phyloP scores from a whole-genome alignment of 176 grass and related monocot species.

The Puccinellia tenuiflora region DNA sequence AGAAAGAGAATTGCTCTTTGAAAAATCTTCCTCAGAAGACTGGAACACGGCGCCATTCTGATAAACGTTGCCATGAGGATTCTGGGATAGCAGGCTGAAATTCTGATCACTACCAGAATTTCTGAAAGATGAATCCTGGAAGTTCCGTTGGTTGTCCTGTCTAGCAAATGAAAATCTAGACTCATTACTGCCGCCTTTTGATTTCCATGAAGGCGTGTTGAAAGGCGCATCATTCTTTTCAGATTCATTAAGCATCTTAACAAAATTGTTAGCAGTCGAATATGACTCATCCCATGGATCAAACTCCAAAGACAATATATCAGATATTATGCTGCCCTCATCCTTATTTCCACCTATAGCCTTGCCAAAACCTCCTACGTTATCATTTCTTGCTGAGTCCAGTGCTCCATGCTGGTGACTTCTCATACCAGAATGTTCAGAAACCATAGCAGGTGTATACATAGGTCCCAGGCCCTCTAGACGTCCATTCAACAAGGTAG shows the following conservation, averaged over 20 bases:
- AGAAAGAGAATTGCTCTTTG: slow-evolving; percentile 18
- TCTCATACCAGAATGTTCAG: slow-evolving; percentile 31
- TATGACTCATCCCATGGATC: slow-evolving; percentile 89
- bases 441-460: slow-evolving; percentile 28
- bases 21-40: slow-evolving; percentile 33
- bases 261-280: slow-evolving; percentile 50
- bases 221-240: slow-evolving; percentile 39
- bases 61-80: slow-evolving; percentile 43
- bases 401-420: slow-evolving; percentile 28
- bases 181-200: slow-evolving; percentile 46
- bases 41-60: slow-evolving; percentile 49
- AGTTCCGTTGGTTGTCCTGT: slow-evolving; percentile 61
- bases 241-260: slow-evolving; percentile 59
- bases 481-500: slow-evolving; percentile 28
- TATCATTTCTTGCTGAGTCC: slow-evolving; percentile 28
- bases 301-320: slow-evolving; percentile 83
- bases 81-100: slow-evolving; percentile 36
- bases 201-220: slow-evolving; percentile 44
- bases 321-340: slow-evolving; percentile 80
- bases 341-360: slow-evolving; percentile 63
- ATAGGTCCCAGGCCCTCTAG: slow-evolving; percentile 33
- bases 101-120: slow-evolving; percentile 41
- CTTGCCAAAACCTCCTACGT: slow-evolving; percentile 49
- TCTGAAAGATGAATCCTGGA: slow-evolving; percentile 48
- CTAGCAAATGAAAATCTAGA: slow-evolving; percentile 97